phyloP scores from a whole-genome alignment of 495 filamentous ascomycete genomes.

The Penicillium goetzii region DNA sequence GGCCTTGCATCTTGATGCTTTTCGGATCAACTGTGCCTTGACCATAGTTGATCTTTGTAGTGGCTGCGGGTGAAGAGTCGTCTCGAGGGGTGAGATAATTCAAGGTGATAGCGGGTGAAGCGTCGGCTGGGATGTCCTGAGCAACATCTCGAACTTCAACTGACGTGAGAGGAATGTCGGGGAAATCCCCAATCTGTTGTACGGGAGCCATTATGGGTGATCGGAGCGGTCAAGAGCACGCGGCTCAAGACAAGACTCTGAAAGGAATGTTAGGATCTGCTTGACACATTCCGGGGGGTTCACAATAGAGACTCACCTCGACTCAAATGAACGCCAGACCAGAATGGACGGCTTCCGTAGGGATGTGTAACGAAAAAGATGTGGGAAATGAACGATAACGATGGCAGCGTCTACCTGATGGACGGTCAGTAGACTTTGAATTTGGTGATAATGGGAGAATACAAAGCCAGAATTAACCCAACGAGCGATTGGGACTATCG shows the following conservation, averaged over 20 bases:
- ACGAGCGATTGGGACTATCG: constrained; percentile 14
- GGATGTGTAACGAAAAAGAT: constrained; percentile 16
- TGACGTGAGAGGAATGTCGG: constrained; percentile 32
- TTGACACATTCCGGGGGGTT: constrained; percentile 13
- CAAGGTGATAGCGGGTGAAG: constrained; percentile 13
- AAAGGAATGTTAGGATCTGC: constrained; percentile 13
- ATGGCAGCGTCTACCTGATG: constrained; percentile 7
- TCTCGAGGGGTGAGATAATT: constrained; percentile 29
- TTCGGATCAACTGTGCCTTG: constrained; percentile 62
- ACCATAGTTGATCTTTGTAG: constrained; percentile 35
- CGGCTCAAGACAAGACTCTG: constrained; percentile 44
- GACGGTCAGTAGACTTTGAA: constrained; percentile 13
- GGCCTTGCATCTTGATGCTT: constrained; percentile 80
- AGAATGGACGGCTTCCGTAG: constrained; percentile 13
- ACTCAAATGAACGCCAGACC: constrained; percentile 18
- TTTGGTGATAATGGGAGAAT: constrained; percentile 15
- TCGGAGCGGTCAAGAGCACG: constrained; percentile 43
- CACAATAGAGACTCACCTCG: constrained; percentile 18
- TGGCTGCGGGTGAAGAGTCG: constrained; percentile 28
- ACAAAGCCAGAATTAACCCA: constrained; percentile 19
- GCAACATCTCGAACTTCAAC: constrained; percentile 17
- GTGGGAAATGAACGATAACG: neutral
- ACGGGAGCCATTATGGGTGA: constrained; percentile 40
- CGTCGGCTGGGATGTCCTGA: constrained; percentile 10
- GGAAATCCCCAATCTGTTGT: constrained; percentile 28